phyloP scores from a whole-genome alignment of 2,329 filamentous ascomycete species.

The Aspergillus quadricinctus region DNA sequence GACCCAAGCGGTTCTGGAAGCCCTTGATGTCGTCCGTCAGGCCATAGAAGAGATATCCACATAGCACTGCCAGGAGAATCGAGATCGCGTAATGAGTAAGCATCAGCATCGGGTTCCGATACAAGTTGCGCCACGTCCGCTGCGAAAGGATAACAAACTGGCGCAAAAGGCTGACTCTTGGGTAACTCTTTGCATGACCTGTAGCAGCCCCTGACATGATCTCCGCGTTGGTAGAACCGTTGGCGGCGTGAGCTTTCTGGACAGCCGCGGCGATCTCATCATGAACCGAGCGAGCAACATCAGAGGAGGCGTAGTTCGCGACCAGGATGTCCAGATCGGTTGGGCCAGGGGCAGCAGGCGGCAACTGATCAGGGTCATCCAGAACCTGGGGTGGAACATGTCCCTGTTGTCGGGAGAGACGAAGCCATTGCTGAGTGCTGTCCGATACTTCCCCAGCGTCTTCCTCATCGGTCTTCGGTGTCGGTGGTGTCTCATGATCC shows the following conservation, averaged over 20 bases:
- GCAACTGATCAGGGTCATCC: conserved; percentile 65
- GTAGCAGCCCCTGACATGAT: conserved; percentile 43
- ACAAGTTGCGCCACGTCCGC: conserved; percentile 94
- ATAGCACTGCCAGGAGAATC: conserved; percentile 87
- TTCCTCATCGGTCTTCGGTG: conserved; percentile 62
- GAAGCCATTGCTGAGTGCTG: conserved; percentile 57
- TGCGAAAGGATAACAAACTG: conserved; percentile 88
- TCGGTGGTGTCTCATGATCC: conserved; percentile 52
- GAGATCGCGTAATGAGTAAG: conserved; percentile 97
- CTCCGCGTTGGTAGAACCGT: conserved; percentile 59
- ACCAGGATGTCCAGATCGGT: conserved; percentile 83
- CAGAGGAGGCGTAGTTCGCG: conserved; percentile 68
- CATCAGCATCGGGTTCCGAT: conserved; percentile 97
- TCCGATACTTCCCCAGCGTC: conserved; percentile 50
- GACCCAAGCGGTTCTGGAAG: conserved; percentile 93
- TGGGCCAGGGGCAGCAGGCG: conserved; percentile 55
- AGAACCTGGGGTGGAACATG: conserved; percentile 56
- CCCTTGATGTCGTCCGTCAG: conserved; percentile 93
- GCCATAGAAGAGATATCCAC: conserved; percentile 93
- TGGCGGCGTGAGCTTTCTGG: conserved; percentile 59
- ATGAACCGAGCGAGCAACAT: conserved; percentile 67
- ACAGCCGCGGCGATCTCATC: conserved; percentile 75
- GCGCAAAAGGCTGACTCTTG: conserved; percentile 69
- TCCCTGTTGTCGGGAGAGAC: conserved; percentile 52
- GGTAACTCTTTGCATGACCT: conserved; percentile 72